Base-by-base conservation (phyloP, 768 basidiomycete species). In the Porphyrellus cyaneotinctus region DNA sequence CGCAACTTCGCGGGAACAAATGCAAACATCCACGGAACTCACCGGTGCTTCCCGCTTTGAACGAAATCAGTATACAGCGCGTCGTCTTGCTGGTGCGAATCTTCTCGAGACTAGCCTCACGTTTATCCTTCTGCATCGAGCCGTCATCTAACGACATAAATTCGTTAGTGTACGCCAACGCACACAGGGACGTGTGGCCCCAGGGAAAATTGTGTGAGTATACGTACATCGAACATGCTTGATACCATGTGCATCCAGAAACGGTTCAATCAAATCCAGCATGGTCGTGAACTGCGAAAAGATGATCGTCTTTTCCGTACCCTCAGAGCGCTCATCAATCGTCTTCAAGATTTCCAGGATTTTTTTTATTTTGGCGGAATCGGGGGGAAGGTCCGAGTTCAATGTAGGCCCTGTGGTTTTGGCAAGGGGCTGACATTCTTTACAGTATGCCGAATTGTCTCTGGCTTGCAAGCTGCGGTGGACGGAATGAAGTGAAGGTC, bases 1-100 rank as follows among this genome's bases (percentile, higher is more conserved):
- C 10, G 9, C 26, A 5, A 32, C 46, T 26, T 42, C 52, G 49
- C 56, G 24, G 46, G 45, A 58, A 20, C 8, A 6, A 42, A 30
- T 6, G 18, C 23, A 32, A 51, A 33, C 35, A 33, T 9, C 44
- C 38, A 42, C 24, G 26, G 12, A 31, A 70, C 75, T 48, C 61
- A 89, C 91, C 91, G n/a, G 88, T 92, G 63, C 89, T 89, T 5
- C 94, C 94, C 26, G 94, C 93, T 68, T 95, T 97, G 81, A 97
- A 95, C 0, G 93, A 97, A 57, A 98, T 94, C 57, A 99, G 72
- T 55, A 98, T 97, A 38, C 95, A 84, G 30, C 79, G 79, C 12
- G 78, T 82, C 15, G 61, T 74, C 24, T 69, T 67, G 65, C 79
- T 81, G 17, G 58, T 81, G 63, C 79, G 82, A 69, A 99, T 93